Evolutionary conservation across 495 filamentous ascomycete genomes (phyloP).

Genomic region (Rhypophila decipiens): DNA sequence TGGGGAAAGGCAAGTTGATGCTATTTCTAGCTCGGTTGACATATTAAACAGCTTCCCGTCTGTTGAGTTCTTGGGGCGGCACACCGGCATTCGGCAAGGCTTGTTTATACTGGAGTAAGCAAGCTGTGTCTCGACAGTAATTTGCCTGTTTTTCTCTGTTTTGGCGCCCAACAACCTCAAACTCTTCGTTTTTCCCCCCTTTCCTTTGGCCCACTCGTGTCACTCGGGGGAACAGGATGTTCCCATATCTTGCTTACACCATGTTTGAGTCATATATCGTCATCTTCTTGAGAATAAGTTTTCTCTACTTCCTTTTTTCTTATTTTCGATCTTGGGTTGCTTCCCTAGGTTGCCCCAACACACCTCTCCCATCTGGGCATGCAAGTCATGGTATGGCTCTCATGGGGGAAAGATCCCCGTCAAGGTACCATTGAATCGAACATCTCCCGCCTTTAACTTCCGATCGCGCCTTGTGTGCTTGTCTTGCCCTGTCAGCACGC

Average conservation of each 20-base stretch:
- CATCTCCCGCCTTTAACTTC: background rate
- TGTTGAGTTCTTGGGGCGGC: slow-evolving; percentile 18
- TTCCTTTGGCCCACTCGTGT: too few species aligned
- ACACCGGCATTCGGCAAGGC: slow-evolving; percentile 26
- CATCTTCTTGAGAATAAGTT: too few species aligned
- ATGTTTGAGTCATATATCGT: too few species aligned
- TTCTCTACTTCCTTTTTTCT: too few species aligned
- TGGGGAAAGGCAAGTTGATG: slow-evolving; percentile 17
- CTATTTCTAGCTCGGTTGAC: slow-evolving; percentile 20
- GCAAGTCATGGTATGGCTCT: slow-evolving; percentile 6
- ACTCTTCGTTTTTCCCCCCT: too few species aligned
- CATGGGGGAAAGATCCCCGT: background rate
- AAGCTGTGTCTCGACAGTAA: too few species aligned
- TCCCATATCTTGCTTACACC: too few species aligned
- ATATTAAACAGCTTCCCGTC: slow-evolving; percentile 18
- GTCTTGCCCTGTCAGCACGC: background rate
- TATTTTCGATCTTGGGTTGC: too few species aligned
- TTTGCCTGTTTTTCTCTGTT: slow-evolving; percentile 13
- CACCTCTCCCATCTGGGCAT: background rate
- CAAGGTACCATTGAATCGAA: slow-evolving; percentile 5
- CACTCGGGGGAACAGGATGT: too few species aligned
- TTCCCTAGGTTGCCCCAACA: background rate
- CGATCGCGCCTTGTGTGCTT: slow-evolving; percentile 1
- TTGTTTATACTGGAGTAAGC: background rate
- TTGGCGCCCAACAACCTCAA: background rate